A percentile compares a stretch with the other conserved stretches of the same genome.
Evolutionary conservation across 108 stramenopile genomes (phyloP).

Genomic region (Asterionellopsis glacialis): DNA sequence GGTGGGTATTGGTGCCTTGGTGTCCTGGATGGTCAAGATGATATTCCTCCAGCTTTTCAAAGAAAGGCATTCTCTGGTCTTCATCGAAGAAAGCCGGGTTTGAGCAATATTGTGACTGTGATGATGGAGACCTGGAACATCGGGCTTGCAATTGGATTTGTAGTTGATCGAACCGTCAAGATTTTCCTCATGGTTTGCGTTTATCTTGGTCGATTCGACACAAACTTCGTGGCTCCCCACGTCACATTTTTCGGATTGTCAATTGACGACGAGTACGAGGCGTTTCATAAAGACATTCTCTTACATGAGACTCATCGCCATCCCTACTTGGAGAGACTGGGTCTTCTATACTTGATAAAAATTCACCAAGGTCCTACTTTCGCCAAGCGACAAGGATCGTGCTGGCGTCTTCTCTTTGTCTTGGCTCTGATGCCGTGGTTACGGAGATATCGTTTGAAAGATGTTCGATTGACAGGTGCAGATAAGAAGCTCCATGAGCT

Average conservation of each 20-base stretch:
- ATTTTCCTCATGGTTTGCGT: conserved; percentile 23
- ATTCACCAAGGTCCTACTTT: conserved; percentile 37
- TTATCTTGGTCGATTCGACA: conserved; percentile 51
- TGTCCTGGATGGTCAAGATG: conserved; percentile 12
- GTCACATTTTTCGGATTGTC: neutral
- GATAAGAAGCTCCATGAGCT: no score
- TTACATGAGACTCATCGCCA: conserved; percentile 57
- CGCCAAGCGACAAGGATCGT: conserved; percentile 42
- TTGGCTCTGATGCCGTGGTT: conserved; percentile 57
- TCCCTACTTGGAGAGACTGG: conserved; percentile 58
- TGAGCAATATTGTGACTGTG: conserved; percentile 12
- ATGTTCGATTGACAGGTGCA: no score
- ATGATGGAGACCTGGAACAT: conserved; percentile 22
- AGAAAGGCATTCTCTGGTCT: conserved; percentile 5
- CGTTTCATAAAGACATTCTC: conserved; percentile 28
- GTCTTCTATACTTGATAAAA: conserved; percentile 62
- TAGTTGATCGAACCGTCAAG: conserved; percentile 30
- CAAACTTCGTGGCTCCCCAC: conserved; percentile 44
- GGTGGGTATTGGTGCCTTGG: neutral
- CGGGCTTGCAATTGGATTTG: conserved; percentile 23
- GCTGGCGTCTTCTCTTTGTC: conserved; percentile 44
- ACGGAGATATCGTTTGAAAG: conserved; percentile 18
- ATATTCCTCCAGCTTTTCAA: neutral
- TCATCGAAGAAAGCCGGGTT: conserved; percentile 20
- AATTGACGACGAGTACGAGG: conserved; percentile 22